These are phyloP conservation scores for Aspergillus proliferans DNA, from an alignment of 2,329 filamentous ascomycete species.

Conservation along the genomic window DNA sequence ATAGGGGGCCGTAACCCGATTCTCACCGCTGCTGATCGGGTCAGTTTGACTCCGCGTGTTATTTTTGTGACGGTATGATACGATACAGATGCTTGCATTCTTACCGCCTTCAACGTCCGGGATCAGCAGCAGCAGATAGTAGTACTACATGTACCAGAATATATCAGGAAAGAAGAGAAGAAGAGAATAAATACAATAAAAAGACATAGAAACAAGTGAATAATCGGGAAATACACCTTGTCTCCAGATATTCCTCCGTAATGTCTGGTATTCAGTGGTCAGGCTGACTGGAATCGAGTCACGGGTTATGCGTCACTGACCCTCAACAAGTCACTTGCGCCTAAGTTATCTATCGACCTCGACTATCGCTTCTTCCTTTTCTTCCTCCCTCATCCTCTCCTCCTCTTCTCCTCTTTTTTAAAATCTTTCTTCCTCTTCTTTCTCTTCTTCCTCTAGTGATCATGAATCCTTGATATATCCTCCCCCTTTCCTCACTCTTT, in stretches of 20 bases:
- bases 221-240: background rate
- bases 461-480: conserved; percentile 19
- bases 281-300: conserved; percentile 25
- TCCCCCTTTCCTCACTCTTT: conserved; percentile 21
- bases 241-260: background rate
- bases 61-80: background rate
- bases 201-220: background rate
- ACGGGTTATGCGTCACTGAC: conserved; percentile 40
- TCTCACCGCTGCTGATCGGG: background rate
- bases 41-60: no score
- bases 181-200: background rate
- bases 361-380: conserved; percentile 11
- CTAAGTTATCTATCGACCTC: conserved; percentile 5
- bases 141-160: background rate
- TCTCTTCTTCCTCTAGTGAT: conserved; percentile 3
- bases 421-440: background rate
- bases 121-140: background rate
- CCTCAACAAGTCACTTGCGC: conserved; percentile 5
- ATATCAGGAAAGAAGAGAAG: background rate
- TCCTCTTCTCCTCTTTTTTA: conserved; percentile 4
- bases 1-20: no score
- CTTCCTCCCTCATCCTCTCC: conserved; percentile 12
- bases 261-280: background rate
- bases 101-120: background rate
- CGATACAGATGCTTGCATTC: background rate